These are phyloP conservation scores for Niveomyces coronatus DNA, from an alignment of 2,329 filamentous ascomycete species.

Conservation along the genomic window DNA sequence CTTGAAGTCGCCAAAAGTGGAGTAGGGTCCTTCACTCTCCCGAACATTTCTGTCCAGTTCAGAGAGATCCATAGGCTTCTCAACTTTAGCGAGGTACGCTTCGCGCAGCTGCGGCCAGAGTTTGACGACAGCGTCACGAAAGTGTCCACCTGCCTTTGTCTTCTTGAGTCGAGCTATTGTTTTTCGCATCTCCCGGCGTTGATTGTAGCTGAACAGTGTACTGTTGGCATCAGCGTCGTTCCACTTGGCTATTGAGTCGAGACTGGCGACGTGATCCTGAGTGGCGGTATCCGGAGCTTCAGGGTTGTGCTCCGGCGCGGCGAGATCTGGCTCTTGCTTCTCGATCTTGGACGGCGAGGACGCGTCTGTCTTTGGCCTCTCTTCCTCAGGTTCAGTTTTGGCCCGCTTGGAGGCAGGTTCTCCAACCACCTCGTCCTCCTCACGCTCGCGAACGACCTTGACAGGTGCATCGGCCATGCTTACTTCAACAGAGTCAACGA, in stretches of 20 bases:
- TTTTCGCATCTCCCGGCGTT: constrained; percentile 53
- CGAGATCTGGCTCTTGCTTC: background rate
- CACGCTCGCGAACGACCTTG: constrained; percentile 65
- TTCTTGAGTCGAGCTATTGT: constrained; percentile 71
- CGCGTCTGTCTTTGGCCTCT: no score
- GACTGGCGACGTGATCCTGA: constrained; percentile 10
- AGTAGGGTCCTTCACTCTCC: constrained; percentile 48
- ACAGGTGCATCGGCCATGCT: constrained; percentile 45
- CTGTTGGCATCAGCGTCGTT: constrained; percentile 32
- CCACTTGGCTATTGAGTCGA: constrained; percentile 28
- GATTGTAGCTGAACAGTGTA: constrained; percentile 44
- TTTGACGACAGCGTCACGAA: constrained; percentile 66
- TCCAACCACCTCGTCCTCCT: constrained; percentile 52
- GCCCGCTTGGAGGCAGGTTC: constrained; percentile 72
- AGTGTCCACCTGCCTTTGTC: constrained; percentile 67
- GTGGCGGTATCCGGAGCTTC: constrained; percentile 4
- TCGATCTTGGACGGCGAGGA: background rate
- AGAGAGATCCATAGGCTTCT: constrained; percentile 72
- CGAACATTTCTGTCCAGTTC: constrained; percentile 76
- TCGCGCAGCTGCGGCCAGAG: constrained; percentile 67
- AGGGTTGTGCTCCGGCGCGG: constrained; percentile 15
- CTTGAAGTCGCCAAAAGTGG: constrained; percentile 60
- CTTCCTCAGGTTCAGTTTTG: constrained; percentile 53
- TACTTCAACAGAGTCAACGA: constrained; percentile 29
- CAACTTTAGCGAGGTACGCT: constrained; percentile 58